Evolutionary conservation across 495 filamentous ascomycete genomes (phyloP).

Genomic region (Tetracladium marchalianum): DNA sequence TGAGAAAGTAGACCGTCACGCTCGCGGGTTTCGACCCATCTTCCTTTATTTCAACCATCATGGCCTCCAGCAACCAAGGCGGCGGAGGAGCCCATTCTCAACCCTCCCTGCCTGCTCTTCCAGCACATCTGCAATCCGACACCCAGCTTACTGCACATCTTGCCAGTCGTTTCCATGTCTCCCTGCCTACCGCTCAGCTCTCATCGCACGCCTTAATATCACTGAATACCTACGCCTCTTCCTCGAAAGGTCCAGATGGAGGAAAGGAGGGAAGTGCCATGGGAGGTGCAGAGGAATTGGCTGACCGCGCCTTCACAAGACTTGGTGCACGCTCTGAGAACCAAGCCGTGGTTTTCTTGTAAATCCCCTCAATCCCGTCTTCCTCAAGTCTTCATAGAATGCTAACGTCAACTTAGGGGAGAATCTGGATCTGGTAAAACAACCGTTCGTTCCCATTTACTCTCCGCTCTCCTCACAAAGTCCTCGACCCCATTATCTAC

Average conservation of each 20-base stretch:
- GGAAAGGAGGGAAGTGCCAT: conserved; percentile 75
- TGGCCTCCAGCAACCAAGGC: conserved; percentile 19
- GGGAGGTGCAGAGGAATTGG: conserved; percentile 82
- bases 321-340: conserved; percentile 87
- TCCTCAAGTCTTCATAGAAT: not conserved
- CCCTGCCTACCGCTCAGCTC: conserved; percentile 73
- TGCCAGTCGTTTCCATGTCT: conserved; percentile 89
- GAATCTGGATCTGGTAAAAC: conserved; percentile 96
- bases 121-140: conserved; percentile 88
- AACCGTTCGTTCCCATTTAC: conserved; percentile 77
- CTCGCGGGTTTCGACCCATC: conserved; percentile 18
- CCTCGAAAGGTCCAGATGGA: conserved; percentile 81
- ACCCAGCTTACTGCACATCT: conserved; percentile 93
- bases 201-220: conserved; percentile 86
- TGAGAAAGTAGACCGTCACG: not conserved
- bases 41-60: not conserved
- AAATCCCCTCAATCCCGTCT: conserved; percentile 27
- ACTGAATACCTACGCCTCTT: conserved; percentile 86
- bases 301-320: conserved; percentile 70
- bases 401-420: conserved; percentile 43
- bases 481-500: conserved; percentile 86
- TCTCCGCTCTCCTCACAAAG: conserved; percentile 74
- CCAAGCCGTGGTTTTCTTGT: conserved; percentile 88
- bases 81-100: conserved; percentile 69
- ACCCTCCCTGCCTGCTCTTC: conserved; percentile 77